Evolutionary conservation across 139 green algal genomes (phyloP).

Genomic region (Mesotaenium endlicherianum): DNA sequence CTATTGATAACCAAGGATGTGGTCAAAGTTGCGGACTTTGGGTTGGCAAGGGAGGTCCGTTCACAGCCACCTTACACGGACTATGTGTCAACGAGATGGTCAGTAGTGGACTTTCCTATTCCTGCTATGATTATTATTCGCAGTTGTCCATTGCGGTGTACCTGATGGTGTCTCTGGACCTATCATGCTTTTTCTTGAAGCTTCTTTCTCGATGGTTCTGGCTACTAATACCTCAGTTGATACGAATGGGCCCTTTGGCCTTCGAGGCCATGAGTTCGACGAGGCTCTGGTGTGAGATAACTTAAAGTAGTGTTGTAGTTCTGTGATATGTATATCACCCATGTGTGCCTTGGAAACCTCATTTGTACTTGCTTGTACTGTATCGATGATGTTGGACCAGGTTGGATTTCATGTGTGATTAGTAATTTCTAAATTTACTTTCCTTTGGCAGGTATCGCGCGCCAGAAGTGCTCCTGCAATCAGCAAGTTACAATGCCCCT

Average conservation of each 20-base stretch:
- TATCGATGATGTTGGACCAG: too few relatives aligned
- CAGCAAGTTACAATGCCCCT: slow-evolving; percentile 72
- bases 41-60: slow-evolving; percentile 83
- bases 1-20: slow-evolving; percentile 71
- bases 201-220: not conserved
- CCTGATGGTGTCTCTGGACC: not conserved
- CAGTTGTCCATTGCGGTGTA: not conserved
- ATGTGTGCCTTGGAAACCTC: too few relatives aligned
- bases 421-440: not conserved
- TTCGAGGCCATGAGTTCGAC: too few relatives aligned
- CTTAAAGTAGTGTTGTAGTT: too few relatives aligned
- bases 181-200: not conserved
- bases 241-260: too few relatives aligned
- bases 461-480: slow-evolving; percentile 85
- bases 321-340: too few relatives aligned
- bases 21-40: slow-evolving; percentile 96
- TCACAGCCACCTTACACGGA: slow-evolving; percentile 88
- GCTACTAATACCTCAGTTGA: too few relatives aligned
- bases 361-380: too few relatives aligned
- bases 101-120: slow-evolving; percentile 44
- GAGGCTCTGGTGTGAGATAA: too few relatives aligned
- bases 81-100: slow-evolving; percentile 92
- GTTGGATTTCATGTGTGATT: too few relatives aligned
- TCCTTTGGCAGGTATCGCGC: slow-evolving; percentile 56
- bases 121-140: not conserved